phyloP scores from a whole-genome alignment of 352 stramenopile genomes.

The Globisporangium apiculatum region DNA sequence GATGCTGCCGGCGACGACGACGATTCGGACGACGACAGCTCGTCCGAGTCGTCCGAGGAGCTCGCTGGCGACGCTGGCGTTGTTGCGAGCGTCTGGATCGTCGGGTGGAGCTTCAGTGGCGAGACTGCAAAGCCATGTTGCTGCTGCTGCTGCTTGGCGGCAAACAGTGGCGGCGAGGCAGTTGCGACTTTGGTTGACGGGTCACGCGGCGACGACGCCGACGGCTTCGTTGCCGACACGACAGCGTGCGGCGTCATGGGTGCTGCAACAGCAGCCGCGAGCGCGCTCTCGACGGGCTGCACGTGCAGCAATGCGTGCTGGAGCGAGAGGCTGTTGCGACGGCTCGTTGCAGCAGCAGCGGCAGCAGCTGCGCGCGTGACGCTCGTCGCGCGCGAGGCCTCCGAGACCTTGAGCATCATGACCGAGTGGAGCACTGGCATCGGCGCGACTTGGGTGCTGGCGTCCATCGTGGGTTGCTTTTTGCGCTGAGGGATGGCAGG shows the following conservation, averaged over 20 bases:
- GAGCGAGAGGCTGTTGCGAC: conserved; percentile 39
- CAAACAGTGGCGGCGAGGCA: conserved; percentile 6
- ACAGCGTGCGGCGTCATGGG: conserved; percentile 39
- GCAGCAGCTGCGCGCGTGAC: conserved; percentile 12
- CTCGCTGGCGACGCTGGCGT: not conserved
- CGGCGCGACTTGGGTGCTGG: conserved; percentile 17
- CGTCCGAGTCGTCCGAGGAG: conserved; percentile 5
- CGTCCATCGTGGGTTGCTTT: conserved; percentile 22
- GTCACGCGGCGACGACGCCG: conserved; percentile 32
- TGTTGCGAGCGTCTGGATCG: conserved; percentile 14
- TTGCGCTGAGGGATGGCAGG: not conserved
- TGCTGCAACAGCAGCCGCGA: conserved; percentile 4
- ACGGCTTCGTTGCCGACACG: conserved; percentile 9
- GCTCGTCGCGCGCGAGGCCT: conserved; percentile 14
- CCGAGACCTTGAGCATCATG: conserved; percentile 16
- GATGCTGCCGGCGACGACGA: conserved; percentile 8
- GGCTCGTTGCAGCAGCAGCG: conserved; percentile 18
- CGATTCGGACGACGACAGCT: conserved; percentile 3
- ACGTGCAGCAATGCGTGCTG: conserved; percentile 26
- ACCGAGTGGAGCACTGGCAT: conserved; percentile 16
- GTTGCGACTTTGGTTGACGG: conserved; percentile 34
- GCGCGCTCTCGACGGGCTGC: conserved; percentile 11
- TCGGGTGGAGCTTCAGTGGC: conserved; percentile 4
- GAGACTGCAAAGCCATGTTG: not conserved
- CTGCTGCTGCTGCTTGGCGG: conserved; percentile 1